These are phyloP conservation scores for Cymbomonas tetramitiformis DNA, from an alignment of 139 green algal species.

Conservation along the genomic window DNA sequence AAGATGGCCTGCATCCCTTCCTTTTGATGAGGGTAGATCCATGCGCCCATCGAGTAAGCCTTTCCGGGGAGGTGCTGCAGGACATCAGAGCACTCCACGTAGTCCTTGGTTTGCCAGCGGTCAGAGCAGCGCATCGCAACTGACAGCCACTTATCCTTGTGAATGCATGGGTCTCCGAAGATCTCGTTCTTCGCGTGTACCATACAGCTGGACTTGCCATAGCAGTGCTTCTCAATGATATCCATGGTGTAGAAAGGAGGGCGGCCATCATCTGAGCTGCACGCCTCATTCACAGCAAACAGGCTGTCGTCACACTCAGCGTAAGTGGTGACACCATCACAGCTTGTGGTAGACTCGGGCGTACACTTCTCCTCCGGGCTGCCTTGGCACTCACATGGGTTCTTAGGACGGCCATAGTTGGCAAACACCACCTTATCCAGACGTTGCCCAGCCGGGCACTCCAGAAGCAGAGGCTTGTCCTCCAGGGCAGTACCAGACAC, in stretches of 20 bases:
- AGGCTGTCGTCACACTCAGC: conserved; percentile 4
- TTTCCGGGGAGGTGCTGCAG: neutral
- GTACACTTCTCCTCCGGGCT: too few relatives aligned
- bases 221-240: conserved; percentile 14
- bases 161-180: conserved; percentile 16
- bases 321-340: conserved; percentile 4
- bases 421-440: conserved; percentile 19
- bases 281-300: neutral
- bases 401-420: conserved; percentile 3
- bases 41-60: conserved; percentile 17
- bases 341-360: too few relatives aligned
- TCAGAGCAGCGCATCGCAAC: conserved; percentile 19
- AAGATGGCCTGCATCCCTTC: conserved; percentile 13
- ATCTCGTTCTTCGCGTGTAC: conserved; percentile 7
- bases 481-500: too few relatives aligned
- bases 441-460: conserved; percentile 16
- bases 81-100: conserved; percentile 16
- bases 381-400: conserved; percentile 6
- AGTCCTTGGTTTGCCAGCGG: conserved; percentile 21
- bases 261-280: conserved; percentile 7
- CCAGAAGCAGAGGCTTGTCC: too few relatives aligned
- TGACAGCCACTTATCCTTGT: conserved; percentile 18
- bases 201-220: conserved; percentile 10
- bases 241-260: conserved; percentile 1
- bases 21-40: conserved; percentile 21